Base-by-base conservation (phyloP, 108 stramenopile genomes). In the Seminavis robusta region DNA sequence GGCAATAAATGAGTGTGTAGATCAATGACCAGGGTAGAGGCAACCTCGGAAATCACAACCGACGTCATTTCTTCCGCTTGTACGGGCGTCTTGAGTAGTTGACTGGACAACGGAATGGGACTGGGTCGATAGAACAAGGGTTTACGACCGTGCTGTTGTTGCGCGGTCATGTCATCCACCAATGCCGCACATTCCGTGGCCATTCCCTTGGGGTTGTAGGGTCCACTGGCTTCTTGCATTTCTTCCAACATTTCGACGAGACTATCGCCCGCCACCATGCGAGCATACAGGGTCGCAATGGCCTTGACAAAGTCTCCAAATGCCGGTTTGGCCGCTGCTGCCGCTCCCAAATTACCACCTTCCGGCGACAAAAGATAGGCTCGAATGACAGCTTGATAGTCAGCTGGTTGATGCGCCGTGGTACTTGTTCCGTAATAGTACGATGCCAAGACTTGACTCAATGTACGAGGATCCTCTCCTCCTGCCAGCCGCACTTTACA, bases 1-100 rank as follows among this genome's bases (percentile, higher is more conserved):
- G 95, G 95, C 7, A 96, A 73, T 7, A 96, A 67, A 64, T 96
- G 95, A 1, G 95, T 96, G 49, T 96, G 95, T 56, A 96, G 40
- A 67, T 96, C 95, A 58, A 96, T 77, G 15, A 71, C 86, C 33
- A 65, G 27, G 0, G 50, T 64, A 5, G 81, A 57, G 17, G 47
- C n/a, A 11, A 89, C 88, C 50, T 89, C 88, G 10, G 81, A 56
- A 32, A 55, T 43, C 0, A 85, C 79, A 23, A 83, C 65, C 3
- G 76, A 47, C 26, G 38, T 13, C 4, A 88, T 57, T 0, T 64
- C 56, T 13, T 65, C 81, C 0, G 21, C 28, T 25, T 47, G 44
- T 3, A 69, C 50, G 6, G 34, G 34, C 0, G 33, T 1, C 13
- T 64, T 45, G 71, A 87, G 63, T 8, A n/a, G n/a, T n/a, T n/a